Base-by-base conservation (phyloP, 2,329 filamentous ascomycete genomes). In the Hypoxylon sp. region DNA sequence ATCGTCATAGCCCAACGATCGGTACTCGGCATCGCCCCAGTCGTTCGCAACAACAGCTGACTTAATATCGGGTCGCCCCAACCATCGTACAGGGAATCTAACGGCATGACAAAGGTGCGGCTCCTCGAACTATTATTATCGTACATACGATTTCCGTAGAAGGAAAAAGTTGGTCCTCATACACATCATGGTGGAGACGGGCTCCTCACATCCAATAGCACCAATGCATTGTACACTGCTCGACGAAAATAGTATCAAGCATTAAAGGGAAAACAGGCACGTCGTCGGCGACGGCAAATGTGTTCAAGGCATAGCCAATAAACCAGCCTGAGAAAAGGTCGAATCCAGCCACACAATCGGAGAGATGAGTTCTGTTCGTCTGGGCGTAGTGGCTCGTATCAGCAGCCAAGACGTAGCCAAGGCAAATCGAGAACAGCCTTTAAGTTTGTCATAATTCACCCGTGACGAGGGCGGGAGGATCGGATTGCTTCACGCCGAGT, bases 401-500 rank as follows among this genome's bases (percentile, higher is more conserved):
- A 14, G 45, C 32, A 61, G 48, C 57, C 32, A 48, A 67, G 48
- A 43, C 38, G 34, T 57, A 64, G 41, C 51, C 36, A 49, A 51
- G 38, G 45, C 3, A 17, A 19, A 50, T 23, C 5, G 28, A 30
- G 21, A 49, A 32, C 58, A 60, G 19, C 28, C 38, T 53, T 21
- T 14, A 5, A 38, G 30, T 2, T 6, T 30, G 3, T 19, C 17
- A 19, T 28, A 46, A 51, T 41, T 51, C 34, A 46, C 4, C 49
- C 45, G 9, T 25, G 23, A 21, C n/a, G 17, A 36, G 11, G 17
- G 17, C 10, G 23, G 25, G 13, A 17, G 32, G 32, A 10, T 25
- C 14, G 19, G 28, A 57, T 64, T 23, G 59, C 2, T 19, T 19
- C 10, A 62, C 10, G 23, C 72, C 70, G n/a, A 75, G 73, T 14